These are phyloP conservation scores for Echites panduratus DNA, from an alignment of 257 asterid genomes.

Conservation along the genomic window DNA sequence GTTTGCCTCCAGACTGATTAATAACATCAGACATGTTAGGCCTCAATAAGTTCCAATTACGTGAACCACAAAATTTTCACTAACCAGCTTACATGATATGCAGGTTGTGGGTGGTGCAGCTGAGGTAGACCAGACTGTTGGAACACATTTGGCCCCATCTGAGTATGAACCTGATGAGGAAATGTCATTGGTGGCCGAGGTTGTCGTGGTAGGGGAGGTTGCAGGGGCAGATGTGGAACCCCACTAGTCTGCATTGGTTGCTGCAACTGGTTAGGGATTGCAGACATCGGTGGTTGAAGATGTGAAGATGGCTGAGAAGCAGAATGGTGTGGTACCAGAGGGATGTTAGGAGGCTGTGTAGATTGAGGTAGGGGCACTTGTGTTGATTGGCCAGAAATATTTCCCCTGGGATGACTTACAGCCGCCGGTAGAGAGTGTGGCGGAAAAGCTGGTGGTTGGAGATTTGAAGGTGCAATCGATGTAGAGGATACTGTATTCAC, in stretches of 20 bases:
- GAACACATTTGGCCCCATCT: conserved; percentile 60
- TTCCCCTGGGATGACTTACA: conserved; percentile 50
- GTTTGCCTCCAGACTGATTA: conserved; percentile 59
- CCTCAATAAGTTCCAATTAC: neutral
- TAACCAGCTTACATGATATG: conserved; percentile 63
- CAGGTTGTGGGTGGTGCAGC: conserved; percentile 71
- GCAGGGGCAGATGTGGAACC: conserved; percentile 52
- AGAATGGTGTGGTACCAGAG: conserved; percentile 61
- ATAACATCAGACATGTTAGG: conserved; percentile 18
- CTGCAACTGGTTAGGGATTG: conserved; percentile 55
- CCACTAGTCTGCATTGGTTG: conserved; percentile 55
- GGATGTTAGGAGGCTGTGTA: conserved; percentile 48
- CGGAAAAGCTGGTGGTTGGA: conserved; percentile 47
- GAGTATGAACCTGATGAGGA: conserved; percentile 67
- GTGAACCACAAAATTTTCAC: neutral
- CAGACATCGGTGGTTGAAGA: conserved; percentile 51
- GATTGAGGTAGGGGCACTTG: conserved; percentile 49
- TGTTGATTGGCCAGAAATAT: conserved; percentile 39
- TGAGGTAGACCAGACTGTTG: conserved; percentile 70
- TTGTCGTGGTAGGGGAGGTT: conserved; percentile 64
- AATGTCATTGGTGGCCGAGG: conserved; percentile 55
- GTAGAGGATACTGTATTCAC: conserved; percentile 32
- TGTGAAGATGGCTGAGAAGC: conserved; percentile 48
- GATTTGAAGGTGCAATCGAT: conserved; percentile 41
- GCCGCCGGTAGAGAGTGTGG: conserved; percentile 49